Evolutionary conservation across 2,329 filamentous ascomycete species (phyloP).

Genomic region (Pseudocercospora fijiensis): DNA sequence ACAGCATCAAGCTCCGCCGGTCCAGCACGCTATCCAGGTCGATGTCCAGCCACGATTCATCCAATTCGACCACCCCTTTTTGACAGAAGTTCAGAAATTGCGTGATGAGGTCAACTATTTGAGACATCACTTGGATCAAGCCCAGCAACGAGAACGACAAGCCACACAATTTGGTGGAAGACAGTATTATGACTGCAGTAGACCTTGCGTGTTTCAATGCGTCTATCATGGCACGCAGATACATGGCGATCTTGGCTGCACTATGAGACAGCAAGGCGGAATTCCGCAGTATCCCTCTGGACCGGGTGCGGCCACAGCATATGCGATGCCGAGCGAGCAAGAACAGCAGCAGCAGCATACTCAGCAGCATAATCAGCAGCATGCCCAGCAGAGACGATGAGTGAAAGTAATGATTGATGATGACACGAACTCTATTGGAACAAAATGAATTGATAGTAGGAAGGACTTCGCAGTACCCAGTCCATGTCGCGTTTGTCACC

Average conservation of each 20-base stretch:
- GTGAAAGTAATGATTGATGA: not conserved
- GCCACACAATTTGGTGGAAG: not conserved
- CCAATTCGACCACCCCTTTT: not conserved
- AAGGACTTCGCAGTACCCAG: not conserved
- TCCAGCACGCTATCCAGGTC: constrained; percentile 3
- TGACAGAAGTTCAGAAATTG: constrained; percentile 1
- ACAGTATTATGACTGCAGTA: constrained; percentile 8
- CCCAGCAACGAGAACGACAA: constrained; percentile 4
- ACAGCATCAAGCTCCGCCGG: not conserved
- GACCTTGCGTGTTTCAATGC: constrained; percentile 4
- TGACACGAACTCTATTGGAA: not conserved
- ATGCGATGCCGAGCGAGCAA: constrained; percentile 7
- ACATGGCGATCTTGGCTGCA: constrained; percentile 5
- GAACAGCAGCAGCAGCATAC: constrained; percentile 3
- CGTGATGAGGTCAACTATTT: not conserved
- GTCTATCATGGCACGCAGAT: constrained; percentile 5
- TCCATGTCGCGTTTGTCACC: not conserved
- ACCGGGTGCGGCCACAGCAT: constrained; percentile 2
- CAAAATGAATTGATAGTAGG: not conserved
- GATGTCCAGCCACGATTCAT: constrained; percentile 2
- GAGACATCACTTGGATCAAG: constrained; percentile 3
- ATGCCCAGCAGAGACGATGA: not conserved
- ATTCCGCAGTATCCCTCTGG: constrained; percentile 6
- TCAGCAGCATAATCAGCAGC: not conserved
- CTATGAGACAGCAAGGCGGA: constrained; percentile 7